A percentile compares a stretch with the other conserved stretches of the same genome.
Conservation (phyloP, 2,329 filamentous ascomycete genomes). For the Pseudogymnoascus sp. region DNA sequence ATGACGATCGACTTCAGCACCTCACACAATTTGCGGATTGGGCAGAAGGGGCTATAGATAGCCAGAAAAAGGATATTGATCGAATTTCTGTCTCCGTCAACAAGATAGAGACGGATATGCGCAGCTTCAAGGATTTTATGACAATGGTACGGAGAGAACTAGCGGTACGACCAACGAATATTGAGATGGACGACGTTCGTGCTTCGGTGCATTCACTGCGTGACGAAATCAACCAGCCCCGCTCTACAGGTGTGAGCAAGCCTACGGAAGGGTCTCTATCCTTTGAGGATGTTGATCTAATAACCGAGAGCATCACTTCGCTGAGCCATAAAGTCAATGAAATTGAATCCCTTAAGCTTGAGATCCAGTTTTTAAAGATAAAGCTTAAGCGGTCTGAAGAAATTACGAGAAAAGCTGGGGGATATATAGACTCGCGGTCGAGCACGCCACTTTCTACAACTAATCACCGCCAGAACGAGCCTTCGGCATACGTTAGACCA, state of each 20-base stretch:
- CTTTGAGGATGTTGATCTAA: slow-evolving; percentile 16
- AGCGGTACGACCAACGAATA: not conserved
- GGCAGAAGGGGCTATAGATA: slow-evolving; percentile 20
- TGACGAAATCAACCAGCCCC: slow-evolving; percentile 12
- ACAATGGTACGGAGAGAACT: slow-evolving; percentile 22
- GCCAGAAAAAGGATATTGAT: slow-evolving; percentile 26
- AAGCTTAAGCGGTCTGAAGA: slow-evolving; percentile 16
- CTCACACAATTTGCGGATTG: slow-evolving; percentile 19
- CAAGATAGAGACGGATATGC: slow-evolving; percentile 24
- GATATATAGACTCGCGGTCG: not conserved
- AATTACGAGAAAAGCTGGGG: not conserved
- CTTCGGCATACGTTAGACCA: not conserved
- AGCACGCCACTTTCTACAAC: not conserved
- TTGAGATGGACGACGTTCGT: slow-evolving; percentile 12
- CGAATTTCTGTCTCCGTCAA: slow-evolving; percentile 21
- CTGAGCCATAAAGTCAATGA: slow-evolving; percentile 21
- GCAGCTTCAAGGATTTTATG: slow-evolving; percentile 25
- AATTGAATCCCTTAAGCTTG: slow-evolving; percentile 22
- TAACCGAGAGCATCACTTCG: slow-evolving; percentile 17
- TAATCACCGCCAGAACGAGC: not conserved
- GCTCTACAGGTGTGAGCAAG: slow-evolving; percentile 9
- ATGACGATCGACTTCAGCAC: slow-evolving; percentile 9
- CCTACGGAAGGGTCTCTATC: slow-evolving; percentile 1
- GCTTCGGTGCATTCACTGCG: slow-evolving; percentile 9
- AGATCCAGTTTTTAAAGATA: slow-evolving; percentile 18